phyloP scores from a whole-genome alignment of 2,329 filamentous ascomycete species.

The Phoma sp. region DNA sequence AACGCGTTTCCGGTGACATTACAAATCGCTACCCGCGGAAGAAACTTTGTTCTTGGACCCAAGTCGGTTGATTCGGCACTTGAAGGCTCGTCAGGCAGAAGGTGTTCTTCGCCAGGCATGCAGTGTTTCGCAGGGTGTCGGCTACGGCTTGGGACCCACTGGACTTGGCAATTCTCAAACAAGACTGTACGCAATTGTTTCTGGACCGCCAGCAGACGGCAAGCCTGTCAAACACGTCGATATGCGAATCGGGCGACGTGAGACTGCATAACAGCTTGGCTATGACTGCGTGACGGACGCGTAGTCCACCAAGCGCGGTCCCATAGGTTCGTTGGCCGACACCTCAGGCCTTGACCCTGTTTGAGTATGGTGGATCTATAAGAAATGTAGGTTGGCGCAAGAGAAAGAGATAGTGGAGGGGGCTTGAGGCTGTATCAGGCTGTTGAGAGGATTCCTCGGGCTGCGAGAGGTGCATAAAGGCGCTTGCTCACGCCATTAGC shows the following conservation, averaged over 20 bases:
- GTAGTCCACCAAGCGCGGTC: constrained; percentile 7
- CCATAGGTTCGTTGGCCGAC: constrained; percentile 14
- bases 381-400: constrained; percentile 10
- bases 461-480: constrained; percentile 7
- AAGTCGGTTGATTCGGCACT: constrained; percentile 13
- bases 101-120: constrained; percentile 22
- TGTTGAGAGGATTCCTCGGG: neutral
- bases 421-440: constrained; percentile 8
- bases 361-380: constrained; percentile 19
- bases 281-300: constrained; percentile 15
- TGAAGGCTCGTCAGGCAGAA: constrained; percentile 9
- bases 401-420: constrained; percentile 8
- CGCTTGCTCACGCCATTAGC: constrained; percentile 5
- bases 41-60: neutral
- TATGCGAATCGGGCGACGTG: constrained; percentile 9
- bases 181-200: constrained; percentile 20
- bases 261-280: constrained; percentile 29
- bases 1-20: neutral
- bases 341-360: constrained; percentile 20
- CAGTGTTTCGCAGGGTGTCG: constrained; percentile 35
- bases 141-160: constrained; percentile 26
- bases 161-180: constrained; percentile 31
- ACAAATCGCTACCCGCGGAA: neutral
- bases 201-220: constrained; percentile 14
- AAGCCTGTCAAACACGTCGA: constrained; percentile 25